Conservation (phyloP, 768 basidiomycete species). For the Psilocybe azurescens region DNA sequence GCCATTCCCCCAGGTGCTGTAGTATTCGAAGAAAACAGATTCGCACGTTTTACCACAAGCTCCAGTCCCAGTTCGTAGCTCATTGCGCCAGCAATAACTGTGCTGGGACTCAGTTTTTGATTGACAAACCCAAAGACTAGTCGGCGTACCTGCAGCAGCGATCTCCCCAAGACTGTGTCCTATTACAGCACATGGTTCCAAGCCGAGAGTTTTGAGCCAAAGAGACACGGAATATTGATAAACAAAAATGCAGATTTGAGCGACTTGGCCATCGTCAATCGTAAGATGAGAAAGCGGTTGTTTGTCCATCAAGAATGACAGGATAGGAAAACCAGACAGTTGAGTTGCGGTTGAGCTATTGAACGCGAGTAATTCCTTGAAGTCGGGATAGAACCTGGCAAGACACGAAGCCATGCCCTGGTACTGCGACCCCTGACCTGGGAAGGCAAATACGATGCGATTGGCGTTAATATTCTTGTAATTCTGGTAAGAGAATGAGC, state of each 20-base stretch:
- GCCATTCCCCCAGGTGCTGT: slow-evolving; percentile 29
- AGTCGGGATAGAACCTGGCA: slow-evolving; percentile 20
- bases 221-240: slow-evolving; percentile 32
- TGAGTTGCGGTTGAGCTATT: slow-evolving; percentile 18
- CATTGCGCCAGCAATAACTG: slow-evolving; percentile 30
- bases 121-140: not conserved
- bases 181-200: slow-evolving; percentile 28
- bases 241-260: slow-evolving; percentile 37
- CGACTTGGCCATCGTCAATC: slow-evolving; percentile 24
- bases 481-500: not conserved
- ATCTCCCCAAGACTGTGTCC: slow-evolving; percentile 39
- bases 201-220: slow-evolving; percentile 28
- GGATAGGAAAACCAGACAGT: slow-evolving; percentile 24
- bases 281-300: not conserved
- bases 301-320: slow-evolving; percentile 25
- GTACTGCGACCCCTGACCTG: slow-evolving; percentile 37
- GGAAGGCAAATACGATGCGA: slow-evolving; percentile 31
- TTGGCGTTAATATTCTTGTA: not conserved
- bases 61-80: slow-evolving; percentile 27
- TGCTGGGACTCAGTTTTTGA: not conserved
- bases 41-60: slow-evolving; percentile 29
- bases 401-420: slow-evolving; percentile 32
- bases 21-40: slow-evolving; percentile 20
- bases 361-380: slow-evolving; percentile 22
- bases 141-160: slow-evolving; percentile 31